Evolutionary conservation across 306 rosid genomes (phyloP).

Genomic region (Luffa acutangula): DNA sequence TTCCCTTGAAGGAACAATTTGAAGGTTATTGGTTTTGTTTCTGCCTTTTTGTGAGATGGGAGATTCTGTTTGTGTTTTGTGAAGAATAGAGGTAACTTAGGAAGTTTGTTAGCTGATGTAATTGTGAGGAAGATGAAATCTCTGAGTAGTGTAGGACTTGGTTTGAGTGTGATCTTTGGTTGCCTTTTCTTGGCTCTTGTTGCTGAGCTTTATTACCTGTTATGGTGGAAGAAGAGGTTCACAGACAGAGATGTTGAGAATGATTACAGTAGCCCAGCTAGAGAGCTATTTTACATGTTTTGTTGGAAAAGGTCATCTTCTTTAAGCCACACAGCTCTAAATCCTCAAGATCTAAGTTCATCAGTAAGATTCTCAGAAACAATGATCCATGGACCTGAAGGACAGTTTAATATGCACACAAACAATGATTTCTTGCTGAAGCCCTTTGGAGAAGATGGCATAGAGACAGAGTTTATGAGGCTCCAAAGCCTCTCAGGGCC

Average conservation of each 20-base stretch:
- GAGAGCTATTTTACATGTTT: conserved; percentile 74
- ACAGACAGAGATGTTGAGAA: conserved; percentile 52
- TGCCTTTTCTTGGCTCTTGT: conserved; percentile 85
- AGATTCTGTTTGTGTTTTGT: background rate
- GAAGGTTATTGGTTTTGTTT: background rate
- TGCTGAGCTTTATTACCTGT: conserved; percentile 83
- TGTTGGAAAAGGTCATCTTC: conserved; percentile 74
- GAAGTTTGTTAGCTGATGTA: conserved; percentile 15
- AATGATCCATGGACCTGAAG: conserved; percentile 40
- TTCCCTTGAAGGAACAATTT: background rate
- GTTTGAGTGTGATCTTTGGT: conserved; percentile 75
- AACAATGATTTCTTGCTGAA: conserved; percentile 50
- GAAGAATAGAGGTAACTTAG: background rate
- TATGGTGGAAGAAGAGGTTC: conserved; percentile 96
- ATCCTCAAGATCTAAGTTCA: conserved; percentile 45
- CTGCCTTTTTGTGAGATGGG: background rate
- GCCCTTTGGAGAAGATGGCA: conserved; percentile 58
- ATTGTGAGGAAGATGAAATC: conserved; percentile 63
- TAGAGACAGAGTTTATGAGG: conserved; percentile 62
- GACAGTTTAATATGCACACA: conserved; percentile 33
- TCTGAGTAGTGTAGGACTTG: conserved; percentile 91
- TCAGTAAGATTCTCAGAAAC: conserved; percentile 46
- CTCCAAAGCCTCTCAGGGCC: conserved; percentile 50
- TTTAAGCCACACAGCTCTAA: conserved; percentile 41
- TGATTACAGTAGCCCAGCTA: conserved; percentile 60